Conservation (phyloP, 441 rosid species). For the California macrophylla region DNA sequence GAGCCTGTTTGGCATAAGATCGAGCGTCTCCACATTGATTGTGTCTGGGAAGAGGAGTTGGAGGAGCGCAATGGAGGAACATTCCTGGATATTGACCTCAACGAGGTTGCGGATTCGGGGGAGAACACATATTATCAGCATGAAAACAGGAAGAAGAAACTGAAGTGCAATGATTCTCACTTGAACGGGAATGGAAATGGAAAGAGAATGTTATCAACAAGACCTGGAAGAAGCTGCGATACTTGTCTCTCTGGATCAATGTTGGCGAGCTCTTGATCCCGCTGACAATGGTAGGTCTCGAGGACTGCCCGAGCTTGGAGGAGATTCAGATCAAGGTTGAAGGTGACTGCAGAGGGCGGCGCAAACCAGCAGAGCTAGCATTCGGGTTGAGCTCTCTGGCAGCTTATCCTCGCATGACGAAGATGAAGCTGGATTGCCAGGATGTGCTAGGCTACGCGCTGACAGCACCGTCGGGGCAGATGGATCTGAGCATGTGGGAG, state of each 20-base stretch:
- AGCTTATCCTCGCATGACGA: conserved; percentile 49
- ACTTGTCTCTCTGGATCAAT: conserved; percentile 66
- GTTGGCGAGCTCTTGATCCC: conserved; percentile 60
- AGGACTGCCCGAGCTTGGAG: conserved; percentile 66
- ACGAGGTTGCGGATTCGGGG: conserved; percentile 13
- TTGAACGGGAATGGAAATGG: conserved; percentile 14
- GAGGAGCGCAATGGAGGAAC: conserved; percentile 7
- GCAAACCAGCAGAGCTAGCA: conserved; percentile 39
- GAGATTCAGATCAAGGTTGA: conserved; percentile 66
- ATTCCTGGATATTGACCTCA: conserved; percentile 21
- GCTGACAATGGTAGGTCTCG: conserved; percentile 44
- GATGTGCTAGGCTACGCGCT: conserved; percentile 62
- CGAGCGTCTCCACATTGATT: conserved; percentile 62
- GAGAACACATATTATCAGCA: background rate
- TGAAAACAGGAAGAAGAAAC: conserved; percentile 36
- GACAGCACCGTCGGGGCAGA: conserved; percentile 73
- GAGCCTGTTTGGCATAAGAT: conserved; percentile 54
- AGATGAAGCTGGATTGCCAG: conserved; percentile 70
- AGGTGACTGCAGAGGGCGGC: conserved; percentile 67
- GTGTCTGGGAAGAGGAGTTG: conserved; percentile 48
- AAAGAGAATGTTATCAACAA: conserved; percentile 31
- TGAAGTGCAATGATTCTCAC: conserved; percentile 27
- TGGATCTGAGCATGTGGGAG: conserved; percentile 91
- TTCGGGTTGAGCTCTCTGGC: conserved; percentile 63
- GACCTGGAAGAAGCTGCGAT: conserved; percentile 59